Evolutionary conservation across 805 yeast species (phyloP), one percentile per base, ranked within the genome.

Genomic region (Wickerhamiella lipophila): DNA sequence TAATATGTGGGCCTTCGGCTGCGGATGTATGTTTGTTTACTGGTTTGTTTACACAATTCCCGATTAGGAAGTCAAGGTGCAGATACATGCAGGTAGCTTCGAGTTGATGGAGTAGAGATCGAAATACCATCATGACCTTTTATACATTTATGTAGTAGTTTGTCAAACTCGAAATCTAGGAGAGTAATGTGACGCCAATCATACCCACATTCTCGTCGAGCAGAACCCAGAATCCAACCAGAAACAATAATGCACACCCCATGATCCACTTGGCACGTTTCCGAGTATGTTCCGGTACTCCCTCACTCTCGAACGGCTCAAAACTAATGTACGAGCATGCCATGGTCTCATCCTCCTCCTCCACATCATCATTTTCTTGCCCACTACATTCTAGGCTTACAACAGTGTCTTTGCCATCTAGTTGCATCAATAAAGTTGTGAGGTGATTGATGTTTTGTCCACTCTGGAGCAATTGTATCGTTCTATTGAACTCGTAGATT

Each of bases 61-160:
- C 34, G 25, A 34, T 44, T 18, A 21, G 47, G 47, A 34, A 44
- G 16, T 38, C 38, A 32, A 32, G 3, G 27, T 38, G 32, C 32
- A 41, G 22, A 22, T 41, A 15, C 42, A n/a, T 38, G 42, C 42
- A 22, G 11, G 26, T 6, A 5, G 25, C 5, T 29, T 29, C 27
- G 27, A 25, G 9, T 6, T 25, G 27, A 25, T 25, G 6, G 27
- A n/a, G n/a, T n/a, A n/a, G n/a, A n/a, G n/a, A n/a, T n/a, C n/a
- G n/a, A n/a, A n/a, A n/a, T n/a, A n/a, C n/a, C n/a, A n/a, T n/a
- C n/a, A n/a, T n/a, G n/a, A n/a, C n/a, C n/a, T n/a, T n/a, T n/a
- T n/a, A n/a, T n/a, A n/a, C n/a, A n/a, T n/a, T n/a, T n/a, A n/a
- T n/a, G n/a, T n/a, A n/a, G n/a, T n/a, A n/a, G n/a, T n/a, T n/a